Percentiles rank a stretch among this genome's conserved stretches.
Evolutionary conservation across 805 yeast species (phyloP).

Genomic region (Candida nemodendra): DNA sequence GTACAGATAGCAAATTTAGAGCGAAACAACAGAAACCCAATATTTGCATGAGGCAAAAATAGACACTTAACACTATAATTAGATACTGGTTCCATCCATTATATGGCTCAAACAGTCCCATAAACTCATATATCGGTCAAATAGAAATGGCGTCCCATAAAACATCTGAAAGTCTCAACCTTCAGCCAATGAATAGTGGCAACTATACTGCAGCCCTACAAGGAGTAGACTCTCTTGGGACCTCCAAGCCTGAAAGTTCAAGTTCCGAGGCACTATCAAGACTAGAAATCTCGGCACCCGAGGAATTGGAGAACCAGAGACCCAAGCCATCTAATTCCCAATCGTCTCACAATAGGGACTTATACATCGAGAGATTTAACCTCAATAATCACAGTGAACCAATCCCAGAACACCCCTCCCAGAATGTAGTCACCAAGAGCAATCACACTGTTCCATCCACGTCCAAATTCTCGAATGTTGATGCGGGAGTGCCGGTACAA

Average conservation of each 20-base stretch:
- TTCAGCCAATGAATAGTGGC: slow-evolving; percentile 34
- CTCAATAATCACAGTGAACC: neutral
- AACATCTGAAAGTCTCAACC: slow-evolving; percentile 24
- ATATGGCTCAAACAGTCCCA: too few relatives aligned
- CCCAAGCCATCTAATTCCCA: too few relatives aligned
- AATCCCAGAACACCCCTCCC: too few relatives aligned
- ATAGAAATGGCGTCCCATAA: slow-evolving; percentile 25
- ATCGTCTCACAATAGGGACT: neutral
- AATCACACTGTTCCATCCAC: neutral
- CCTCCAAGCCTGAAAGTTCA: neutral
- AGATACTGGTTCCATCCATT: too few relatives aligned
- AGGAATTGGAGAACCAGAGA: neutral
- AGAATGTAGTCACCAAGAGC: neutral
- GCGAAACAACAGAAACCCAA: too few relatives aligned
- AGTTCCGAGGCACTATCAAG: slow-evolving; percentile 2
- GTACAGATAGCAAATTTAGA: too few relatives aligned
- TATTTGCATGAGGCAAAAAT: too few relatives aligned
- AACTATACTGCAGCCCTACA: slow-evolving; percentile 32
- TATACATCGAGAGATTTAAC: slow-evolving; percentile 9
- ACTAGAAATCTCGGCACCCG: neutral
- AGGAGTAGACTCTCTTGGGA: slow-evolving; percentile 21
- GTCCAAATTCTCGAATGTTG: neutral
- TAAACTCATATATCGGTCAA: too few relatives aligned
- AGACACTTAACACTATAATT: too few relatives aligned
- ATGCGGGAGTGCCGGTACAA: neutral